phyloP scores from a whole-genome alignment of 2,329 filamentous ascomycete genomes.

The Blastomyces parvus region DNA sequence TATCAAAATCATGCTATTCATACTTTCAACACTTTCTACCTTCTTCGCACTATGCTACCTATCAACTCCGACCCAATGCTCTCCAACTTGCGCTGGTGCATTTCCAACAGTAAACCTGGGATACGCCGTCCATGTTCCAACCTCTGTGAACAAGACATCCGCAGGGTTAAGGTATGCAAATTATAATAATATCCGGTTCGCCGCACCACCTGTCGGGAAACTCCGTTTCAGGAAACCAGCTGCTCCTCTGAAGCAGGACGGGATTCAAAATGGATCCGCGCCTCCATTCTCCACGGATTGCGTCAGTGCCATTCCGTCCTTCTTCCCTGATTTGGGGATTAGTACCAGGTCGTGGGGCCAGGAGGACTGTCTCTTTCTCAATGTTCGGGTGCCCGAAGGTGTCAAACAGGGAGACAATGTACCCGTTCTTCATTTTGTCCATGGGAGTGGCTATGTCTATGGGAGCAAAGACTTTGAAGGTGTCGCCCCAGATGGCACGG shows the following conservation, averaged over 20 bases:
- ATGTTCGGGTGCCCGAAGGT: constrained; percentile 11
- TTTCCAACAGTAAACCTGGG: constrained; percentile 7
- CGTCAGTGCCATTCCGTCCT: constrained; percentile 7
- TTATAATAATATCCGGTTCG: constrained; percentile 15
- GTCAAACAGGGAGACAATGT: constrained; percentile 9
- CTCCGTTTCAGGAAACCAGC: constrained; percentile 8
- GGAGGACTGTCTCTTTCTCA: constrained; percentile 14
- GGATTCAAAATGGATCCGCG: constrained; percentile 8
- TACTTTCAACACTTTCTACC: not conserved
- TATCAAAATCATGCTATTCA: not conserved
- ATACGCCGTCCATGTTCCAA: constrained; percentile 8
- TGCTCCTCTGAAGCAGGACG: not conserved
- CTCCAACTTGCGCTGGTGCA: not conserved
- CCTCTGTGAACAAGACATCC: not conserved
- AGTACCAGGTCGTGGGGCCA: constrained; percentile 11
- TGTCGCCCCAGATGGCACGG: constrained; percentile 1
- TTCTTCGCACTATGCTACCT: not conserved
- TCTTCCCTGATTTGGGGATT: constrained; percentile 6
- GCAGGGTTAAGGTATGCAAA: constrained; percentile 4
- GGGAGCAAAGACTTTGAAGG: constrained; percentile 9
- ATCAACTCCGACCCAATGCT: not conserved
- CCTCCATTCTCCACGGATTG: constrained; percentile 3
- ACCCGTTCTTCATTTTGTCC: constrained; percentile 13
- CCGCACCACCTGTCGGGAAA: constrained; percentile 8
- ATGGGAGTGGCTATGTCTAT: constrained; percentile 10